Base-by-base conservation (phyloP, 345 rosid genomes). In the Eucalyptus sideroxylon region DNA sequence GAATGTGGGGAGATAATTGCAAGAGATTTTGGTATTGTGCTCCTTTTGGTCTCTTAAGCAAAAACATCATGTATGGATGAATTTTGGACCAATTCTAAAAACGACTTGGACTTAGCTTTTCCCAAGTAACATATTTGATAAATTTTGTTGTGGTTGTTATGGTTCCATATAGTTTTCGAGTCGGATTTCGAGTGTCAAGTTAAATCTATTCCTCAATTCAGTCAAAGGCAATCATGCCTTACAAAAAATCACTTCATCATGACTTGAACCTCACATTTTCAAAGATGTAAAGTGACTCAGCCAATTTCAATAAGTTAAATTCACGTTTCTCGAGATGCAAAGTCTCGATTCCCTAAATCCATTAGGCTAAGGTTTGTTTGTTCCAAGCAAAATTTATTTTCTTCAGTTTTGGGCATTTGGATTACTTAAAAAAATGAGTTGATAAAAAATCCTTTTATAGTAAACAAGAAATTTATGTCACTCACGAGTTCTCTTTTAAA, bases 41-140 rank as follows among this genome's bases (percentile, higher is more conserved):
- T 69, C 81, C 26, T 34, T 17, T 17, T 34, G 81, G 81, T 9
- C 42, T 69, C 44, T 69, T 0, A 17, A 17, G 44, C 44, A 31
- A 27, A 12, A 16, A 34, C 24, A 31, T 17, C 7, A 69, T 69
- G 81, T 34, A 69, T 69, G 42, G 26, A 17, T 0, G 2, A 16
- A 69, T 67, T 31, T 67, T 67, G 80, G 42, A 69, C 24, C 7
- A 17, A 17, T 34, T 34, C 12, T 16, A 21, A 67, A 31, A 69
- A 16, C 4, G 4, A 16, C 24, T 3, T 42, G 1, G 0, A 9
- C 24, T 31, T 34, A 9, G 5, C 1, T 69, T 17, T 69, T 69
- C 4, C 8, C 24, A 34, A 17, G 2, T 17, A 69, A 69, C 44
- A 69, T 69, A 34, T 69, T 34, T 2, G 7, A 69, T 17, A 9